Evolutionary conservation across 129 eudicot species (phyloP).

Genomic region (Mikania micrantha): DNA sequence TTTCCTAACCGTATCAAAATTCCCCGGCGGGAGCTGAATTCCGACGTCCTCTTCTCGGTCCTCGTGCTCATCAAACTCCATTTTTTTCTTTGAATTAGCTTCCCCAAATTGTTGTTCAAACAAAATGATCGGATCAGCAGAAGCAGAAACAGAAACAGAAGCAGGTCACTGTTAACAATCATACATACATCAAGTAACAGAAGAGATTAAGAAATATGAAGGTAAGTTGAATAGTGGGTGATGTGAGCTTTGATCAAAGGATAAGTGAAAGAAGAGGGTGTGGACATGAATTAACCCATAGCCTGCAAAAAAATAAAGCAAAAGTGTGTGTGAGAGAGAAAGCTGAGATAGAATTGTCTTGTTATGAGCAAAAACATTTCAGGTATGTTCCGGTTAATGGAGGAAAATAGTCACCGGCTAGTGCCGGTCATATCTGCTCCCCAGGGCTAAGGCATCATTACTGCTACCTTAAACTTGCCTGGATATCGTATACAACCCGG

Average conservation of each 20-base stretch:
- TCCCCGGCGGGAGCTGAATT: slow-evolving; percentile 27
- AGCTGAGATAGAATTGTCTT: slow-evolving; percentile 23
- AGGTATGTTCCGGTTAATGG: slow-evolving; percentile 35
- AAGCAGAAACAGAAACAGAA: too few relatives aligned
- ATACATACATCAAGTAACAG: too few relatives aligned
- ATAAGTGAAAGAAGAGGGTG: slow-evolving; percentile 61
- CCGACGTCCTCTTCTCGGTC: slow-evolving; percentile 54
- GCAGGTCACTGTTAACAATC: neutral
- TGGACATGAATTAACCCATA: slow-evolving; percentile 62
- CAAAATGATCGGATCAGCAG: neutral
- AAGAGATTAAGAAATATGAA: neutral
- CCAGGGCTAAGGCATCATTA: slow-evolving; percentile 29
- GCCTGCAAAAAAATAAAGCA: slow-evolving; percentile 34
- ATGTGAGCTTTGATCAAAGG: slow-evolving; percentile 32
- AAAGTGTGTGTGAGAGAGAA: slow-evolving; percentile 19
- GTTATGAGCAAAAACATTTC: slow-evolving; percentile 30
- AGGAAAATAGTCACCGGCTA: slow-evolving; percentile 25
- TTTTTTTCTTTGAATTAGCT: neutral
- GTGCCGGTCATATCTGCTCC: slow-evolving; percentile 32
- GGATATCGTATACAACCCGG: too few relatives aligned
- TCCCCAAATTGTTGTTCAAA: neutral
- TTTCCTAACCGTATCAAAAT: slow-evolving; percentile 8
- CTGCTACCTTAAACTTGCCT: neutral
- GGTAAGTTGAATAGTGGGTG: slow-evolving; percentile 20
- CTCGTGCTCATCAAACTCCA: slow-evolving; percentile 70